Evolutionary conservation across 2,329 filamentous ascomycete species (phyloP).

Genomic region (Scedosporium apiospermum): DNA sequence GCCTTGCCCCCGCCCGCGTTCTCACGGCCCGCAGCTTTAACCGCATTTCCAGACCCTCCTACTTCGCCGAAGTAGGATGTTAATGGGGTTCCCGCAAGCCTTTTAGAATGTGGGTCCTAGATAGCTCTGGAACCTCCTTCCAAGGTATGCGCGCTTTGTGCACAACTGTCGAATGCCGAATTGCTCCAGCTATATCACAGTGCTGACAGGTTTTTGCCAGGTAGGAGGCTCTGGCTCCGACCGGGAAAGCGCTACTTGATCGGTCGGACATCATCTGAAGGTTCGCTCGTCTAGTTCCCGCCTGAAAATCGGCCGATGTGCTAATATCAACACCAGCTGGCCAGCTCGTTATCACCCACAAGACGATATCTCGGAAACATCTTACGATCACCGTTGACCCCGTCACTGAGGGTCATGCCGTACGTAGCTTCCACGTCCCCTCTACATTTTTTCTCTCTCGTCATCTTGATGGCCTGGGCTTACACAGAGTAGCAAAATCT

Average conservation of each 20-base stretch:
- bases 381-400: slow-evolving; percentile 63
- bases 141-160: slow-evolving; percentile 2
- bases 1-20: background rate
- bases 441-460: background rate
- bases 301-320: background rate
- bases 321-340: slow-evolving; percentile 3
- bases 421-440: slow-evolving; percentile 25
- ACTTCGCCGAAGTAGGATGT: background rate
- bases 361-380: slow-evolving; percentile 83
- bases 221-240: slow-evolving; percentile 60
- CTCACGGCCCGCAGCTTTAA: background rate
- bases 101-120: slow-evolving; percentile 5
- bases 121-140: slow-evolving; percentile 4
- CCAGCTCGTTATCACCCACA: slow-evolving; percentile 33
- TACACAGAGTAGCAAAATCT: slow-evolving; percentile 43
- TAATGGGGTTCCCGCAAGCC: background rate
- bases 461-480: background rate
- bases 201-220: background rate
- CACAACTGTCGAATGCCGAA: too few species aligned
- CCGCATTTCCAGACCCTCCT: background rate
- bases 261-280: slow-evolving; percentile 63
- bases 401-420: slow-evolving; percentile 58
- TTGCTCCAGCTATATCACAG: background rate
- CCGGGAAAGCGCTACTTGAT: slow-evolving; percentile 81
- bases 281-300: slow-evolving; percentile 26